Evolutionary conservation across 371 early-diverging fungal species (phyloP).

Genomic region (Mucor irregularis): DNA sequence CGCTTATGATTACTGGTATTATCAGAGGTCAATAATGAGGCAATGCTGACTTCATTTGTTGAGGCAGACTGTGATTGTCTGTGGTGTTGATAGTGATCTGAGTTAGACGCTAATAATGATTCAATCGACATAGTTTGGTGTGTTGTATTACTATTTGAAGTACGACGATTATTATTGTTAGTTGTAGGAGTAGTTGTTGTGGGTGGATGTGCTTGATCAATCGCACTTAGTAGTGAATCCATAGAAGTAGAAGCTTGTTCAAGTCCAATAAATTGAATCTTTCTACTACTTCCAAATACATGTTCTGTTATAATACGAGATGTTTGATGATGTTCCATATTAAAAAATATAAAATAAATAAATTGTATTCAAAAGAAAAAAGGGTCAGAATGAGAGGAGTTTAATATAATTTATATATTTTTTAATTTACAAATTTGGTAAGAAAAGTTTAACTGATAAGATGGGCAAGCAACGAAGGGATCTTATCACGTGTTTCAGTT

Average conservation of each 20-base stretch:
- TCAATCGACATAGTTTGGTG: slow-evolving; percentile 33
- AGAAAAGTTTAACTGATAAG: slow-evolving; percentile 16
- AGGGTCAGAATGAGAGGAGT: neutral
- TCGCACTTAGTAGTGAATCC: slow-evolving; percentile 23
- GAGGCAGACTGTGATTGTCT: slow-evolving; percentile 16
- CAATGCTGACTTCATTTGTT: slow-evolving; percentile 15
- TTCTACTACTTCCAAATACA: slow-evolving; percentile 45
- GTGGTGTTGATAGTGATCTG: slow-evolving; percentile 2
- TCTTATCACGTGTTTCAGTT: slow-evolving; percentile 31
- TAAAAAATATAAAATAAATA: slow-evolving; percentile 13
- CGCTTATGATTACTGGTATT: slow-evolving; percentile 17
- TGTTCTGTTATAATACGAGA: slow-evolving; percentile 46
- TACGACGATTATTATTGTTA: neutral
- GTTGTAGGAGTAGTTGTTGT: neutral
- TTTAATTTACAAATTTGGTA: neutral
- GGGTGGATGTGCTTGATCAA: slow-evolving; percentile 11
- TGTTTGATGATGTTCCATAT: slow-evolving; percentile 21
- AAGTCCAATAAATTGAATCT: slow-evolving; percentile 42
- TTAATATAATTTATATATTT: slow-evolving; percentile 5
- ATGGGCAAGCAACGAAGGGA: slow-evolving; percentile 14
- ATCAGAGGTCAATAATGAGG: slow-evolving; percentile 18
- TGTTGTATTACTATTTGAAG: neutral
- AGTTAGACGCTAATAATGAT: slow-evolving; percentile 23
- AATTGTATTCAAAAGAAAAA: neutral
- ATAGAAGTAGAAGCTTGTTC: slow-evolving; percentile 10